phyloP scores from a whole-genome alignment of 2,329 filamentous ascomycete genomes.

The Orbilia oligospora region DNA sequence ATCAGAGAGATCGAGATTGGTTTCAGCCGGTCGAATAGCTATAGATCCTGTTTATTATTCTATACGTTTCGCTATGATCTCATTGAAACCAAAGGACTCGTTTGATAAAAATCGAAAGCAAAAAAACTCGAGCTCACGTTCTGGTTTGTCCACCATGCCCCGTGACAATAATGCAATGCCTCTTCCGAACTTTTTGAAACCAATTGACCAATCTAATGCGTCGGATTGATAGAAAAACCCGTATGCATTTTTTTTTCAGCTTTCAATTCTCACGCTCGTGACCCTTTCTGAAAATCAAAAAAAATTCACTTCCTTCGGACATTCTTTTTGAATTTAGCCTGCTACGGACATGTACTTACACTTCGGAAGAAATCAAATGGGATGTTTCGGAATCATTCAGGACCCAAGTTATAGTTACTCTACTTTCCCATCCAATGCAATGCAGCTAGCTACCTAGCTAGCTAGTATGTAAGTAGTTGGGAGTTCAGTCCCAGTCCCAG shows the following conservation, averaged over 20 bases:
- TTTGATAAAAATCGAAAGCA: too few relatives aligned
- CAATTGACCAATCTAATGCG: background rate
- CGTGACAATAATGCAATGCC: background rate
- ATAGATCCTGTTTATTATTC: background rate
- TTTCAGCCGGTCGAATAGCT: constrained; percentile 17
- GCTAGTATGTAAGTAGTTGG: too few relatives aligned
- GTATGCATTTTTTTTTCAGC: background rate
- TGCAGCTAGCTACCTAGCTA: background rate
- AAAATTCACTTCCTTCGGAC: constrained; percentile 9
- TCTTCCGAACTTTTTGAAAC: background rate
- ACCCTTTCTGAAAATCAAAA: constrained; percentile 14
- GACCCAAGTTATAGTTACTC: background rate
- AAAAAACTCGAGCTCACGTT: constrained; percentile 19
- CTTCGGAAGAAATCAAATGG: background rate
- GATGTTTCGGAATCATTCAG: background rate
- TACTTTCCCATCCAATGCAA: background rate
- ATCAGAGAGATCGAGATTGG: constrained; percentile 22
- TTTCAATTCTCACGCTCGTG: constrained; percentile 23
- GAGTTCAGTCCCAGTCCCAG: too few relatives aligned
- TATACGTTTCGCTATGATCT: background rate
- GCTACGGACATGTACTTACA: background rate
- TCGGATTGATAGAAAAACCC: background rate
- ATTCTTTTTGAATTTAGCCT: constrained; percentile 23
- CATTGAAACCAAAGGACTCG: constrained; percentile 11
- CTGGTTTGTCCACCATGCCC: background rate